Conservation (phyloP, 208 protist species). For the Wallacemonas sp. region DNA sequence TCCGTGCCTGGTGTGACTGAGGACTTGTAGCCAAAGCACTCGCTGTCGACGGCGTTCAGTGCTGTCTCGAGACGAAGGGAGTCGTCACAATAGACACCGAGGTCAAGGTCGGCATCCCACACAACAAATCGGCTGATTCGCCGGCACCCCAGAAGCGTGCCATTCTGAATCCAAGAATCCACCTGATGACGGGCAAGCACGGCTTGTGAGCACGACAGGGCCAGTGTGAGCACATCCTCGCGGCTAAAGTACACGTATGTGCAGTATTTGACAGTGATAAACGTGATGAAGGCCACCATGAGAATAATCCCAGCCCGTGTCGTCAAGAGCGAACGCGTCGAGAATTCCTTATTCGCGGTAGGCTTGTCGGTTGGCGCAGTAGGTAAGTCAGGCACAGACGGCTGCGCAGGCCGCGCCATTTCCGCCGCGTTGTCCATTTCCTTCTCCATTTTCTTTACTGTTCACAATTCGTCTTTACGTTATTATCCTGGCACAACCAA, state of each 20-base stretch:
- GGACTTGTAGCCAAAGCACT: conserved; percentile 57
- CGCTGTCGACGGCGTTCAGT: conserved; percentile 28
- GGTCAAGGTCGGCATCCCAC: conserved; percentile 86
- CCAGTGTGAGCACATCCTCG: conserved; percentile 58
- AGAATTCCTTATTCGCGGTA: not conserved
- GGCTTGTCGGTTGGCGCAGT: not conserved
- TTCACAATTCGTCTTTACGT: too few species aligned
- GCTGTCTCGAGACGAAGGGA: conserved; percentile 34
- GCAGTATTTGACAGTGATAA: conserved; percentile 71
- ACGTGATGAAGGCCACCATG: conserved; percentile 53
- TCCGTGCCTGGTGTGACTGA: conserved; percentile 25
- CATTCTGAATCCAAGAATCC: conserved; percentile 74
- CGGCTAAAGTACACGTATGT: conserved; percentile 75
- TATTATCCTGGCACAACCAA: too few species aligned
- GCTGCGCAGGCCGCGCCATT: not conserved
- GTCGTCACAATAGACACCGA: conserved; percentile 45
- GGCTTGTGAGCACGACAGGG: conserved; percentile 55
- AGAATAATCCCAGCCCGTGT: conserved; percentile 46
- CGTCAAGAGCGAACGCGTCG: conserved; percentile 29
- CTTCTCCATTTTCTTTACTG: too few species aligned
- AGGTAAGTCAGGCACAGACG: not conserved
- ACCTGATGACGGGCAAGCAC: conserved; percentile 40
- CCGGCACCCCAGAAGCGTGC: conserved; percentile 73
- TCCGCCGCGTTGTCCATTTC: not conserved
- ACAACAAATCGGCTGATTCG: conserved; percentile 73